Base-by-base conservation (phyloP, 2,329 filamentous ascomycete genomes). In the Aspergillus sp. region DNA sequence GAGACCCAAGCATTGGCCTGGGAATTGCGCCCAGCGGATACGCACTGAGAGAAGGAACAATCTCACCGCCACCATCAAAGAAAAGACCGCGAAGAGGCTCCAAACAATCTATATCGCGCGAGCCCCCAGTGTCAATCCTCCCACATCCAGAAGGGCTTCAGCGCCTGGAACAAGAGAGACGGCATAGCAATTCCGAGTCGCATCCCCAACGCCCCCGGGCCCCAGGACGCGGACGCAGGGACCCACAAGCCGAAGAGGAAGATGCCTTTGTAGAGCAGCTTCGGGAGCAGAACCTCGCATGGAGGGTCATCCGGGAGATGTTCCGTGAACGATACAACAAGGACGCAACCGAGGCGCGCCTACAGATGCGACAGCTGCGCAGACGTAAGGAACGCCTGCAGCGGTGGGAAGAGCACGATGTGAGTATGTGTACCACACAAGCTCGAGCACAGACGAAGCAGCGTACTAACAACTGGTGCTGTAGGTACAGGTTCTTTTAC, bases 301-400 rank as follows among this genome's bases (percentile, higher is more conserved):
- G 78, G 78, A 79, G 72, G 58, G 66, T 72, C 9, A 70, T 80
- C 34, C 72, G 76, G 3, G 71, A 74, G 51, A 72, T 70, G 66
- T 78, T 77, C 57, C 72, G 70, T 8, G 70, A 74, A 49, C 69
- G 62, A 22, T 80, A 77, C 64, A 65, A 75, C 22, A 77, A 76
- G 59, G 74, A 78, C 64, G 74, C 73, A 7, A 71, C 74, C 23
- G 73, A 78, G 61, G 76, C 78, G 5, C 70, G 77, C 34, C 68
- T 80, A 61, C 78, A 80, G 66, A 80, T 80, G 78, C 74, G 78
- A 34, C 71, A 78, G 62, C 65, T 72, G 41, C 77, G 78, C 45
- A 66, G 76, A 48, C 73, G 75, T 49, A 75, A 76, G 57, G 70
- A 76, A 56, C 71, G 75, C 28, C 64, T 69, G 50, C 67, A 71